phyloP scores from a whole-genome alignment of 345 rosid genomes.

The Pistacia atlantica region DNA sequence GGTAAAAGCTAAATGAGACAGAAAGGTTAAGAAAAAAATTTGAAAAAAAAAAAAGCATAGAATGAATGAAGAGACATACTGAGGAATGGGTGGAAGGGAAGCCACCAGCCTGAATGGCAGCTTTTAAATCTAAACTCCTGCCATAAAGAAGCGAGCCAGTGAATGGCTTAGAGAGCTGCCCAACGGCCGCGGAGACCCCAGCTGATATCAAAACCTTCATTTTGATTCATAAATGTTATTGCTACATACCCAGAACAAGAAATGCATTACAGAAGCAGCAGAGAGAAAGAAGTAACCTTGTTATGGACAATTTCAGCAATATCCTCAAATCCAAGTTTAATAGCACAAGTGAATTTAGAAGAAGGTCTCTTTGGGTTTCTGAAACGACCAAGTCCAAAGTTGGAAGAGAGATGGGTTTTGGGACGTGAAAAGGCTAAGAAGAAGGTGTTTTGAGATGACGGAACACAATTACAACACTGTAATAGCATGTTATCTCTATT shows the following conservation, averaged over 20 bases:
- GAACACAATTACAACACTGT: conserved; percentile 8
- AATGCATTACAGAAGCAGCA: neutral
- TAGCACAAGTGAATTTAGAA: conserved; percentile 33
- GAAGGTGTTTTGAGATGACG: conserved; percentile 13
- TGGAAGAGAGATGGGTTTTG: conserved; percentile 18
- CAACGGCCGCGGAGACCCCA: conserved; percentile 69
- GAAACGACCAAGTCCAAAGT: conserved; percentile 10
- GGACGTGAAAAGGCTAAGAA: conserved; percentile 3
- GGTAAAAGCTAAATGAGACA: neutral
- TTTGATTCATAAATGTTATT: neutral
- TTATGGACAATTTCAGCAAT: conserved; percentile 63
- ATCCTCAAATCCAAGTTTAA: conserved; percentile 55
- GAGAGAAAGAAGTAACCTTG: conserved; percentile 43
- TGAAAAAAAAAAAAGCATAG: neutral
- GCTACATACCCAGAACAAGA: neutral
- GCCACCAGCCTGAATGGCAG: conserved; percentile 75
- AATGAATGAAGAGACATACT: conserved; percentile 31
- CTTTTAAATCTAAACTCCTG: conserved; percentile 57
- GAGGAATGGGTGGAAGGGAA: conserved; percentile 96
- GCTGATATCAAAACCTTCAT: conserved; percentile 78
- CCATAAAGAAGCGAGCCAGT: conserved; percentile 60
- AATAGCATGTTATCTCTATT: conserved; percentile 9
- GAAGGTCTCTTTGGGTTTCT: conserved; percentile 25
- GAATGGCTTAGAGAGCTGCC: conserved; percentile 85
- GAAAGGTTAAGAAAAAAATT: neutral